phyloP scores from a whole-genome alignment of 768 basidiomycete genomes.

The Suillus decipiens region DNA sequence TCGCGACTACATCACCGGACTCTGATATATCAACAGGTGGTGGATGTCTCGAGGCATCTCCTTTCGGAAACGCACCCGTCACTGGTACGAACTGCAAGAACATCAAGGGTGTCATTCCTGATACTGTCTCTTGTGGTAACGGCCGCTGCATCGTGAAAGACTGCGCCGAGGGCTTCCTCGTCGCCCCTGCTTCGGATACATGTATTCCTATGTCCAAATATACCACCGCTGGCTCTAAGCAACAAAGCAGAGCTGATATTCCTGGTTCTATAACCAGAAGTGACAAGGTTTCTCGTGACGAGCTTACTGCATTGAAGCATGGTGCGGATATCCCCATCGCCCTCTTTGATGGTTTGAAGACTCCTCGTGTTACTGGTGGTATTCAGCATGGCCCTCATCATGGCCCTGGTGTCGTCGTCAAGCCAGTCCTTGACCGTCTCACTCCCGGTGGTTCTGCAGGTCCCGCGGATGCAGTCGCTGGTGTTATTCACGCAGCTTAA shows the following conservation, averaged over 20 bases:
- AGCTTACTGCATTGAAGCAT: background rate
- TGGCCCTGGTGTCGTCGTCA: no score
- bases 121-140: conserved; percentile 29
- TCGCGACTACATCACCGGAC: background rate
- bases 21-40: conserved; percentile 29
- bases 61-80: conserved; percentile 18
- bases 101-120: conserved; percentile 26
- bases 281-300: conserved; percentile 5
- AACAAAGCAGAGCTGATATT: background rate
- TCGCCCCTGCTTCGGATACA: conserved; percentile 10
- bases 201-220: conserved; percentile 16
- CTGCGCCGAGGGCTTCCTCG: conserved; percentile 26
- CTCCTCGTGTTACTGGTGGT: background rate
- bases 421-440: background rate
- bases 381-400: background rate
- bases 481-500: background rate
- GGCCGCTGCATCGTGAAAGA: conserved; percentile 29
- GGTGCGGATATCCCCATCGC: background rate
- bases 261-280: no score
- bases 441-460: background rate
- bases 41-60: conserved; percentile 31
- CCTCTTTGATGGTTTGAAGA: background rate
- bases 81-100: conserved; percentile 35
- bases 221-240: background rate
- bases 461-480: background rate